These are phyloP conservation scores for Leccinum disarticulatum DNA, from an alignment of 768 basidiomycete species.

Conservation along the genomic window DNA sequence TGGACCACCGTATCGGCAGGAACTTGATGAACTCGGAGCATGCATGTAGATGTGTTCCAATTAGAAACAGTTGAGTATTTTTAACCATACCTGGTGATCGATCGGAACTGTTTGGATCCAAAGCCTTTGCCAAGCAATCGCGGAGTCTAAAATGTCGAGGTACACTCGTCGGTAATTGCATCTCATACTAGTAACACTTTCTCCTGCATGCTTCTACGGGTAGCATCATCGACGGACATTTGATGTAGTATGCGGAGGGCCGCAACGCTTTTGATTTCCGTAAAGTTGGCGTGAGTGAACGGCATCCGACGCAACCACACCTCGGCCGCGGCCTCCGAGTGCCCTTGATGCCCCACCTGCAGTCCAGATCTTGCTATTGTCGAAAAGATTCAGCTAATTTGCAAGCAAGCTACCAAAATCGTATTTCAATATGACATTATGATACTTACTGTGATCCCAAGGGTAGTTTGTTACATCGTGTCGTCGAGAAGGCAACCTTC, in stretches of 20 bases:
- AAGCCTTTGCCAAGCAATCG: neutral
- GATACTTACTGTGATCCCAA: neutral
- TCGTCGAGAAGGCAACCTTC: neutral
- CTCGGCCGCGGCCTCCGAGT: neutral
- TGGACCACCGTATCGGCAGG: neutral
- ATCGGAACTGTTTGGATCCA: neutral
- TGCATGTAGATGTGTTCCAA: neutral
- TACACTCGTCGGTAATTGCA: conserved; percentile 1
- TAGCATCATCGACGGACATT: conserved; percentile 13
- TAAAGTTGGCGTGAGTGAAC: neutral
- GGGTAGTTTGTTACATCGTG: neutral
- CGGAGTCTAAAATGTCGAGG: neutral
- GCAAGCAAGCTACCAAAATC: neutral
- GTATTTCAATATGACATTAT: neutral
- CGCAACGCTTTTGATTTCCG: neutral
- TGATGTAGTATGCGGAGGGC: neutral
- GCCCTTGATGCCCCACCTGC: neutral
- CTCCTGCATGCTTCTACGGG: neutral
- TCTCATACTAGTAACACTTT: neutral
- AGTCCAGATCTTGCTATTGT: neutral
- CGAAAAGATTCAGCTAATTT: neutral
- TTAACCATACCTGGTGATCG: neutral
- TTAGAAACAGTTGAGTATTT: neutral
- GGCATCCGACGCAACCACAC: neutral
- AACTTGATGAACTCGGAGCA: neutral